Base-by-base conservation (phyloP, 768 basidiomycete species). In the Xerocomellus dryophilus region DNA sequence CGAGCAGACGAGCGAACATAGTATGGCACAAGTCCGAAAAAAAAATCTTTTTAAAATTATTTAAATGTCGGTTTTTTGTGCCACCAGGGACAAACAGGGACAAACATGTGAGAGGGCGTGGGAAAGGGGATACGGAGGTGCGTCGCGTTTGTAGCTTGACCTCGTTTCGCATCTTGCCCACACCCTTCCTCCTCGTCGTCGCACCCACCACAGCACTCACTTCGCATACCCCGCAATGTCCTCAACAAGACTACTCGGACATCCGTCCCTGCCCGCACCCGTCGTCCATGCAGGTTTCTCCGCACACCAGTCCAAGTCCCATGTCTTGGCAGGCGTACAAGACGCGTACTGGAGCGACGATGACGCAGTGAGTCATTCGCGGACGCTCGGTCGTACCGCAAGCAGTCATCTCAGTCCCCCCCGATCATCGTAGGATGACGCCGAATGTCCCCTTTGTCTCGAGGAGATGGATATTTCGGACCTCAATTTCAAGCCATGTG, bases 401-500 rank as follows among this genome's bases (percentile, higher is more conserved):
- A 52, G 41, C 46, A 54, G 34, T 57, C 48, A 58, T 58, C 36
- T 61, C 50, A 51, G 41, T 58, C 49, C 43, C 46, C n/a, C 34
- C 56, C 52, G 66, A 64, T 63, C 46, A 50, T 50, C 59, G 2
- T 62, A 98, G 96, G 96, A 98, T 70, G 94, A 98, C 67, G 90
- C 90, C 58, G 97, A 98, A 66, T 99, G 97, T 75, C 93, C 97
- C 42, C 83, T 99, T 55, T 99, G 97, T 75, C 84, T 98, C 41
- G 96, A 98, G 68, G 94, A 97, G 76, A 93, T 99, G 88, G 97
- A 98, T 75, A 84, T 98, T 62, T 93, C 93, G 46, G 97, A 99
- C 81, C 83, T 98, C 72, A 96, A 96, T 77, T 99, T 99, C 78
- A 96, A 94, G 77, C 97, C 97, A 25, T 99, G 97, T 73, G 85